Evolutionary conservation across 345 rosid genomes (phyloP).

Genomic region (Brassica napus): Da-Ae NC_063437.1:3612001-3612500

Average conservation of each 20-base stretch:
- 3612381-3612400: conserved; percentile 21
- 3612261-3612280: background rate
- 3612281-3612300: background rate
- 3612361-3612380: conserved; percentile 1
- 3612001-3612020: background rate
- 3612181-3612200: background rate
- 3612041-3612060: conserved; percentile 57
- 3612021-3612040: background rate
- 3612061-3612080: conserved; percentile 96
- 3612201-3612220: conserved; percentile 5
- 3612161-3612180: background rate
- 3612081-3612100: conserved; percentile 46
- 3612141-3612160: background rate
- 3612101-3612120: conserved; percentile 47
- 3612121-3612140: conserved; percentile 9
- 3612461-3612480: conserved; percentile 32
- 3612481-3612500: conserved; percentile 66
- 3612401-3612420: conserved; percentile 16
- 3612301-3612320: background rate
- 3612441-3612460: background rate
- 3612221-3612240: conserved; percentile 30
- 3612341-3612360: background rate
- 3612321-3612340: conserved; percentile 15
- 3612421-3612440: conserved; percentile 29
- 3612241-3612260: conserved; percentile 18